Evolutionary conservation across 148 eudicot genomes (phyloP).

Genomic region (Salicornia ramosissima): DNA sequence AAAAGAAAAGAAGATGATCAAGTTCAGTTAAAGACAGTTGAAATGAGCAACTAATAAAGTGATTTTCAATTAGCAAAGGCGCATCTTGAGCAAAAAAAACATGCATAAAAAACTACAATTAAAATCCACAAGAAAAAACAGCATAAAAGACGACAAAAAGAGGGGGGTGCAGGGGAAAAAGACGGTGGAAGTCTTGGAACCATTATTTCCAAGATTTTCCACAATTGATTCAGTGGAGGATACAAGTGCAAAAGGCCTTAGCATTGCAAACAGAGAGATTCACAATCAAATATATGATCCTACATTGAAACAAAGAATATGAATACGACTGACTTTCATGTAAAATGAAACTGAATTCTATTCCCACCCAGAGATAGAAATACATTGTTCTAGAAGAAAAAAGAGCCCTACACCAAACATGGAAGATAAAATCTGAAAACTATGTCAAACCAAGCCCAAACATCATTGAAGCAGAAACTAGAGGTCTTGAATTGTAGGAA

Average conservation of each 20-base stretch:
- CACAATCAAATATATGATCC: neutral
- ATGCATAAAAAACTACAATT: neutral
- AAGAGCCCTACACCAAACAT: neutral
- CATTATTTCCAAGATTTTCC: too few relatives aligned
- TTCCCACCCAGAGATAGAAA: neutral
- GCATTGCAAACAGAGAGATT: neutral
- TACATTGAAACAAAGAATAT: neutral
- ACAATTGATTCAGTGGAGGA: neutral
- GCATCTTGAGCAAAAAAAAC: constrained; percentile 4
- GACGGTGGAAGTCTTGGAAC: too few relatives aligned
- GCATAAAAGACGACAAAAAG: too few relatives aligned
- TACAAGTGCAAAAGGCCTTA: neutral
- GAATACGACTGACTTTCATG: neutral
- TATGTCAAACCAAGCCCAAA: neutral
- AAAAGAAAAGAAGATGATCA: neutral
- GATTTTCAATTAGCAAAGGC: neutral
- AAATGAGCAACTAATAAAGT: neutral
- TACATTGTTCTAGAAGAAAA: neutral
- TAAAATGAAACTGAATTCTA: neutral
- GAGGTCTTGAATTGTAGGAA: neutral
- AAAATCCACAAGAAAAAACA: neutral
- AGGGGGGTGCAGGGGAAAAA: too few relatives aligned
- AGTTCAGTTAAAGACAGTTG: neutral
- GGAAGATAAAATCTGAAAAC: neutral
- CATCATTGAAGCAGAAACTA: neutral